These are phyloP conservation scores for Thielaviopsis punctulata DNA, from an alignment of 2,329 filamentous ascomycete genomes.

Conservation along the genomic window DNA sequence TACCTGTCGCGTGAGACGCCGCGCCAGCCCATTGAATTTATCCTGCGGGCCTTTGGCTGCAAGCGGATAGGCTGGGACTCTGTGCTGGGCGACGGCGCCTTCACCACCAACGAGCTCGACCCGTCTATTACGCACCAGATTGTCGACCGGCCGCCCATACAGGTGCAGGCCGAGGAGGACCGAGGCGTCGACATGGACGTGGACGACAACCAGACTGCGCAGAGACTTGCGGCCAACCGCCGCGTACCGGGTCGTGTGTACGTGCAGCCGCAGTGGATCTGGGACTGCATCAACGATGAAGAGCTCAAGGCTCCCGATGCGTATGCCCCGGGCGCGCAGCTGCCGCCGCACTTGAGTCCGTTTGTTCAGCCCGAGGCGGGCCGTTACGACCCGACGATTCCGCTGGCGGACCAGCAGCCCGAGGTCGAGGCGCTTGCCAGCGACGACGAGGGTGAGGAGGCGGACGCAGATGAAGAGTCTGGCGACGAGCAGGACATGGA, in stretches of 20 bases:
- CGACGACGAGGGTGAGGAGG: slow-evolving; percentile 37
- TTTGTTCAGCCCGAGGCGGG: slow-evolving; percentile 81
- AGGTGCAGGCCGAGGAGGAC: slow-evolving; percentile 34
- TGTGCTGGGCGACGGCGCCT: slow-evolving; percentile 79
- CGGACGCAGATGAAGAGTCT: slow-evolving; percentile 25
- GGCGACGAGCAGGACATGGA: slow-evolving; percentile 28
- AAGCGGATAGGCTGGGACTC: slow-evolving; percentile 91
- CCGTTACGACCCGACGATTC: slow-evolving; percentile 77
- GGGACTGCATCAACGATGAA: slow-evolving; percentile 89
- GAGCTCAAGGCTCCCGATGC: slow-evolving; percentile 73
- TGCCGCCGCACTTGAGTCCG: slow-evolving; percentile 88
- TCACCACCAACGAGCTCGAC: slow-evolving; percentile 76
- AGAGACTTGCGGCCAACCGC: slow-evolving; percentile 42
- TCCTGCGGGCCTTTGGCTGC: slow-evolving; percentile 86
- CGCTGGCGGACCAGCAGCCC: slow-evolving; percentile 72
- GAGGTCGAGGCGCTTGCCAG: slow-evolving; percentile 67
- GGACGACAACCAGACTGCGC: slow-evolving; percentile 45
- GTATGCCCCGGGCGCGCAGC: slow-evolving; percentile 74
- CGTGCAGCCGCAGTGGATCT: slow-evolving; percentile 94
- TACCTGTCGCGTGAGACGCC: slow-evolving; percentile 90
- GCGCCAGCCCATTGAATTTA: slow-evolving; percentile 75
- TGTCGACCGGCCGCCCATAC: slow-evolving; percentile 71
- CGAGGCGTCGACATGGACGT: slow-evolving; percentile 20
- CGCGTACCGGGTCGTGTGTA: slow-evolving; percentile 86
- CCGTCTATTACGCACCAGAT: slow-evolving; percentile 89